These are phyloP conservation scores for Talaromyces pinophilus DNA, from an alignment of 2,329 filamentous ascomycete genomes.

Conservation along the genomic window DNA sequence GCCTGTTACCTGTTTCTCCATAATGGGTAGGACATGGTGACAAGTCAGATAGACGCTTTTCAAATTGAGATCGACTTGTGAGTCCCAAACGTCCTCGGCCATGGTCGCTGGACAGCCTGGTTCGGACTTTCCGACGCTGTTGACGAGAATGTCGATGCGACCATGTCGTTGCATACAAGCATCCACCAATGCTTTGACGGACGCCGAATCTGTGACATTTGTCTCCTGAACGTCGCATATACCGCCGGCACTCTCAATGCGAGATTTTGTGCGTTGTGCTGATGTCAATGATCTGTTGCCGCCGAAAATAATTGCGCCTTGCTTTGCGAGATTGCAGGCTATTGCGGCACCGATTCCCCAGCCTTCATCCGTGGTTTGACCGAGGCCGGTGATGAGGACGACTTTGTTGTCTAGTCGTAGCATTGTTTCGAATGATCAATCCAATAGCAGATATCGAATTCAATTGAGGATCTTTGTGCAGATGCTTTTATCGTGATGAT, in stretches of 20 bases:
- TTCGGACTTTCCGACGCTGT: constrained; percentile 61
- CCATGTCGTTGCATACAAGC: constrained; percentile 55
- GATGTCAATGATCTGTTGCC: constrained; percentile 51
- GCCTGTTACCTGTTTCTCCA: constrained; percentile 38
- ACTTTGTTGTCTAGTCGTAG: constrained; percentile 11
- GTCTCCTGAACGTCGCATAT: neutral
- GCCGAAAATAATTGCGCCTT: constrained; percentile 55
- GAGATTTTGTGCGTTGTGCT: constrained; percentile 43
- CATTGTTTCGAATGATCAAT: neutral
- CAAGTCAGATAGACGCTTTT: constrained; percentile 42
- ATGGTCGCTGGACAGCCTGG: constrained; percentile 53
- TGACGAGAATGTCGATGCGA: constrained; percentile 60
- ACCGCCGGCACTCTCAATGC: constrained; percentile 38
- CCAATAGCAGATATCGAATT: neutral
- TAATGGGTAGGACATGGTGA: constrained; percentile 37
- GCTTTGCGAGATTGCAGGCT: constrained; percentile 47
- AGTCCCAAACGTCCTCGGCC: constrained; percentile 53
- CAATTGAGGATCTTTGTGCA: neutral
- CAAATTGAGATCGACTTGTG: constrained; percentile 49
- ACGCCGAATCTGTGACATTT: constrained; percentile 37
- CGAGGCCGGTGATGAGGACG: constrained; percentile 20
- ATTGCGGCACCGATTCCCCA: constrained; percentile 21
- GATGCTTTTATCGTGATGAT: neutral
- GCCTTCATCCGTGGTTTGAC: constrained; percentile 4
- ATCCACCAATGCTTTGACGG: constrained; percentile 56